These are phyloP conservation scores for Tuber microsphaerosporum DNA, from an alignment of 495 filamentous ascomycete species.

Conservation along the genomic window DNA sequence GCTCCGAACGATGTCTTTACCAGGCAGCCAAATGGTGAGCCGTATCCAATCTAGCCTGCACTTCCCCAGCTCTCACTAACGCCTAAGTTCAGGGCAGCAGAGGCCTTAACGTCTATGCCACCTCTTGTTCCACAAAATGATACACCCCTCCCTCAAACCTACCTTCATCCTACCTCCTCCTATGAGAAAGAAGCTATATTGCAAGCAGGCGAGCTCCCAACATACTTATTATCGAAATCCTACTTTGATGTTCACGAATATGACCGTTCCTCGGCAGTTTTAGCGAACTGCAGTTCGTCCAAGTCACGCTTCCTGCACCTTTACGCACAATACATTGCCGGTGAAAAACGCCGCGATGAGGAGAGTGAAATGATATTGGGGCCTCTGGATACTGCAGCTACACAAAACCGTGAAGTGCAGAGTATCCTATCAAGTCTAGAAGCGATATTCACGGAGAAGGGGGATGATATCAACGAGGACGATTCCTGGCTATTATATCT, in stretches of 20 bases:
- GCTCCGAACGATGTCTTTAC: constrained; percentile 90
- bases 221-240: constrained; percentile 85
- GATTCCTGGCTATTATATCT: constrained; percentile 97
- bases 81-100: constrained; percentile 65
- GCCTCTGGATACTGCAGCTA: constrained; percentile 75
- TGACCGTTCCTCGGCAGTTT: constrained; percentile 81
- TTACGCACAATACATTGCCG: constrained; percentile 85
- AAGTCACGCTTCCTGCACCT: constrained; percentile 66
- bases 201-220: constrained; percentile 70
- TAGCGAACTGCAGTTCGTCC: constrained; percentile 30
- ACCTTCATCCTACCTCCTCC: constrained; percentile 43
- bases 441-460: constrained; percentile 62
- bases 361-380: constrained; percentile 97
- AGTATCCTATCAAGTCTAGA: constrained; percentile 68
- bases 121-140: constrained; percentile 34
- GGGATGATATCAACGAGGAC: constrained; percentile 52
- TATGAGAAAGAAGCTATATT: constrained; percentile 64
- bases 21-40: constrained; percentile 91
- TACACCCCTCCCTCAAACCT: constrained; percentile 35
- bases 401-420: constrained; percentile 73
- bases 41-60: not conserved
- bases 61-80: not conserved
- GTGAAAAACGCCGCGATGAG: constrained; percentile 93
- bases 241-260: constrained; percentile 94
- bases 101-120: constrained; percentile 78